Percentiles rank a stretch among this genome's conserved stretches.
phyloP scores from a whole-genome alignment of 371 early-diverging fungal species.

The Thermomucor indicae-seudaticae region DNA sequence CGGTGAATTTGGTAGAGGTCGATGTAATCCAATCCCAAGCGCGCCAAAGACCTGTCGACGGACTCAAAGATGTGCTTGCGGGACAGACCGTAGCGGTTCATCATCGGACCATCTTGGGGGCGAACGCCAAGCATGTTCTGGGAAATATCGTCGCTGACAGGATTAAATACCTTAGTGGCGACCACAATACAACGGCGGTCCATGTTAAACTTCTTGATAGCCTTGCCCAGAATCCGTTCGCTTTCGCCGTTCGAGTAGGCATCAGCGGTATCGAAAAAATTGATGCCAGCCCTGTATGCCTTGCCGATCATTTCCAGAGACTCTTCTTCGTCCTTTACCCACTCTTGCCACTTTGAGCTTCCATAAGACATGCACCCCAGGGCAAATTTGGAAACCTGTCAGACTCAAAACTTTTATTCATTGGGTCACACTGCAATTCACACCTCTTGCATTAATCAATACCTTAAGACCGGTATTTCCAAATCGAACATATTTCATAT shows the following conservation, averaged over 20 bases:
- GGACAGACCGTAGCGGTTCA: constrained; percentile 39
- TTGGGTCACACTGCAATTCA: neutral
- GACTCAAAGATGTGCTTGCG: constrained; percentile 54
- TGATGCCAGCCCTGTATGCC: constrained; percentile 50
- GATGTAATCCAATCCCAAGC: constrained; percentile 53
- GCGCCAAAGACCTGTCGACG: constrained; percentile 43
- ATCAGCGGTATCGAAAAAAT: constrained; percentile 32
- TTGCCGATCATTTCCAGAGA: constrained; percentile 32
- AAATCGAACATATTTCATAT: constrained; percentile 18
- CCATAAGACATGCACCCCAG: constrained; percentile 47
- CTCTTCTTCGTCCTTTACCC: constrained; percentile 41
- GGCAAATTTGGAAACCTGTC: constrained; percentile 15
- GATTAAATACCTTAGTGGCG: constrained; percentile 24
- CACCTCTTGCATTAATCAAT: neutral
- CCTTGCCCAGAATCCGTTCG: constrained; percentile 36
- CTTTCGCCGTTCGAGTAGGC: constrained; percentile 36
- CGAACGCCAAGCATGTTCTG: neutral
- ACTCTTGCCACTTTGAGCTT: constrained; percentile 15
- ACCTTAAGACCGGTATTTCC: constrained; percentile 15
- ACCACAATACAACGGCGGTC: constrained; percentile 38
- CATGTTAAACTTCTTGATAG: constrained; percentile 31
- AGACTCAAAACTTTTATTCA: neutral
- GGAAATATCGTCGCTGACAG: neutral
- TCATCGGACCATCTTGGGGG: neutral
- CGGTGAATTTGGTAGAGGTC: constrained; percentile 62